Evolutionary conservation across 2,329 filamentous ascomycete genomes (phyloP).

Genomic region (Aspergillus pseudoglaucus): DNA sequence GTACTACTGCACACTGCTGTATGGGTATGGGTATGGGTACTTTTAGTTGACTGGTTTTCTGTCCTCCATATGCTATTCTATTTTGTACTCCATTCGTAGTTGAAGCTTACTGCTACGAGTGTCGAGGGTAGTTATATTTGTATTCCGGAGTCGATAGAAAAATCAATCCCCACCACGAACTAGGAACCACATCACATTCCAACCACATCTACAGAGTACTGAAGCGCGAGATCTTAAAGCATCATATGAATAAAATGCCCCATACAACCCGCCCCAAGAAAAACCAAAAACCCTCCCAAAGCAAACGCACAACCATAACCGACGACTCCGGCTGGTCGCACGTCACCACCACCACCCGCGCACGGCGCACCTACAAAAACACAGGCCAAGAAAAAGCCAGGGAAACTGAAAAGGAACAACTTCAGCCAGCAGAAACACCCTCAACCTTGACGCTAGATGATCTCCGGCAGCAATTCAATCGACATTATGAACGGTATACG

Average conservation of each 20-base stretch:
- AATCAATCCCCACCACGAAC: background rate
- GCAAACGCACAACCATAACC: conserved; percentile 32
- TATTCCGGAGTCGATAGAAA: background rate
- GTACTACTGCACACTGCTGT: no score
- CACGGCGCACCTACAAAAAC: conserved; percentile 11
- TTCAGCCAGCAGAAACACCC: conserved; percentile 34
- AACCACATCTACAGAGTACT: background rate
- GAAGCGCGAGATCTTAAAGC: background rate
- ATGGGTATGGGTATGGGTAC: no score
- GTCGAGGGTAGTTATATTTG: no score
- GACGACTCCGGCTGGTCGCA: conserved; percentile 41
- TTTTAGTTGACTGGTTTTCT: background rate
- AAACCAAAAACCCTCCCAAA: conserved; percentile 1
- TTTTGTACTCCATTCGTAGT: no score
- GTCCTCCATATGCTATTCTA: no score
- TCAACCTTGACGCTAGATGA: conserved; percentile 22
- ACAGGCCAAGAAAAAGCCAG: conserved; percentile 1
- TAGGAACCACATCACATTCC: background rate
- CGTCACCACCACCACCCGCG: conserved; percentile 28
- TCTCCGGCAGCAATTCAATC: conserved; percentile 25
- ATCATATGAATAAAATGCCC: conserved; percentile 22
- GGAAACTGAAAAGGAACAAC: background rate
- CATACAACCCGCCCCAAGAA: conserved; percentile 17
- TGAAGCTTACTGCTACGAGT: no score
- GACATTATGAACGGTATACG: conserved; percentile 23